These are phyloP conservation scores for Malus hybrid DNA, from an alignment of 331 rosid genomes.

Conservation along the genomic window DNA sequence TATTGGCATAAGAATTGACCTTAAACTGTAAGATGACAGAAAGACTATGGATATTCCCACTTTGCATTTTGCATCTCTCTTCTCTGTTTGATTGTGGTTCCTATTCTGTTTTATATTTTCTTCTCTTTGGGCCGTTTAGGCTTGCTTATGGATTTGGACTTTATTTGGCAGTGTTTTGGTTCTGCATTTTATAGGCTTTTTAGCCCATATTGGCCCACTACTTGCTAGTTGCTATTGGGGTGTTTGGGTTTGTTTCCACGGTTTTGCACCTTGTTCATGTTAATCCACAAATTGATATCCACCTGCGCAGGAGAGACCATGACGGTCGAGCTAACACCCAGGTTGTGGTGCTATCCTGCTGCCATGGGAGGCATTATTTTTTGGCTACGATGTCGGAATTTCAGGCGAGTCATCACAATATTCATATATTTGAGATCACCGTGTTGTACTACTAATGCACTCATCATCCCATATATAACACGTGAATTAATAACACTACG, in stretches of 20 bases:
- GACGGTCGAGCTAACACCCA: neutral
- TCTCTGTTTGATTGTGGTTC: neutral
- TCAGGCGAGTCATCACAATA: constrained; percentile 20
- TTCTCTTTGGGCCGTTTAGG: neutral
- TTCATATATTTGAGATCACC: too few species aligned
- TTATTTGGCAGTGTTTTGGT: neutral
- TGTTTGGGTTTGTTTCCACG: too few species aligned
- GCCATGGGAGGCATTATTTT: constrained; percentile 40
- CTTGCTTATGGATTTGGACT: neutral
- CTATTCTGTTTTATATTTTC: neutral
- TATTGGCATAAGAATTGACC: rapidly evolving
- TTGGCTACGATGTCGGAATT: constrained; percentile 38
- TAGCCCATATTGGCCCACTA: neutral
- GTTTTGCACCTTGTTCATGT: too few species aligned
- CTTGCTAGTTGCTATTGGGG: too few species aligned
- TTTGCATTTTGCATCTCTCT: too few species aligned
- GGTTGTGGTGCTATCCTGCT: constrained; percentile 29
- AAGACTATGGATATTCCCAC: too few species aligned
- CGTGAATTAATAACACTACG: too few species aligned
- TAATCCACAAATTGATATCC: too few species aligned
- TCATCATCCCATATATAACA: too few species aligned
- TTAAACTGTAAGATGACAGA: too few species aligned
- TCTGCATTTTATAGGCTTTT: neutral
- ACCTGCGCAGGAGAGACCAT: too few species aligned
- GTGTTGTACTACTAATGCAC: too few species aligned